Evolutionary conservation across 768 basidiomycete genomes (phyloP).

Genomic region (Podaxis sp.): DNA sequence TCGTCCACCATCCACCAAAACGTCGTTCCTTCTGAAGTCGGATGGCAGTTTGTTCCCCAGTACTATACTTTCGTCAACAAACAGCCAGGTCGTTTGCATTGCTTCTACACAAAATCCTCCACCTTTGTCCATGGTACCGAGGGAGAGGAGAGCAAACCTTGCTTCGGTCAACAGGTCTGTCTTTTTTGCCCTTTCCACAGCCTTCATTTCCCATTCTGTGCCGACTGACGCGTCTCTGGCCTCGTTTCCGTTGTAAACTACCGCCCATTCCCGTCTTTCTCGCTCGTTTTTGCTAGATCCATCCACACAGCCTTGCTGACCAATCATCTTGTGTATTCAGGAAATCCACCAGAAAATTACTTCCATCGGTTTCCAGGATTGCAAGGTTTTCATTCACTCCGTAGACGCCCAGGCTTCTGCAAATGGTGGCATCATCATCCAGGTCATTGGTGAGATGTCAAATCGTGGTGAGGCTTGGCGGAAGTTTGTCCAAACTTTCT

Average conservation of each 20-base stretch:
- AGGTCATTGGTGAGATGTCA: conserved; percentile 99
- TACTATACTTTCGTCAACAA: conserved; percentile 99
- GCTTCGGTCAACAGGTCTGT: conserved; percentile 89
- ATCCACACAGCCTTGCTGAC: conserved; percentile 12
- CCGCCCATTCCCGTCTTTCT: background rate
- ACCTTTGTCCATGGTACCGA: conserved; percentile 97
- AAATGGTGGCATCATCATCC: conserved; percentile 95
- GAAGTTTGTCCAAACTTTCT: conserved; percentile 99
- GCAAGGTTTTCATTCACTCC: conserved; percentile 98
- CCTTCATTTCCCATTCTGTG: conserved; percentile 8
- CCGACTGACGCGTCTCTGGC: conserved; percentile 1
- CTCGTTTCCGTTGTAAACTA: background rate
- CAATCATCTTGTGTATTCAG: conserved; percentile 38
- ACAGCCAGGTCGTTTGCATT: conserved; percentile 93
- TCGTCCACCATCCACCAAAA: conserved; percentile 51
- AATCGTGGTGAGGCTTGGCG: conserved; percentile 91
- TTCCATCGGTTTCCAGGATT: conserved; percentile 90
- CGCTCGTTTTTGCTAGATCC: background rate
- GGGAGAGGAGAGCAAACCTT: conserved; percentile 89
- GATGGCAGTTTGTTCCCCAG: conserved; percentile 99
- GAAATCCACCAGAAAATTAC: conserved; percentile 98
- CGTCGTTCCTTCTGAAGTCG: conserved; percentile 91
- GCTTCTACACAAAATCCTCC: conserved; percentile 98
- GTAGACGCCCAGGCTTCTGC: conserved; percentile 97
- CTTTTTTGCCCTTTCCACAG: conserved; percentile 4